These are phyloP conservation scores for Leptodontidium sp. DNA, from an alignment of 2,329 filamentous ascomycete species.

Conservation along the genomic window DNA sequence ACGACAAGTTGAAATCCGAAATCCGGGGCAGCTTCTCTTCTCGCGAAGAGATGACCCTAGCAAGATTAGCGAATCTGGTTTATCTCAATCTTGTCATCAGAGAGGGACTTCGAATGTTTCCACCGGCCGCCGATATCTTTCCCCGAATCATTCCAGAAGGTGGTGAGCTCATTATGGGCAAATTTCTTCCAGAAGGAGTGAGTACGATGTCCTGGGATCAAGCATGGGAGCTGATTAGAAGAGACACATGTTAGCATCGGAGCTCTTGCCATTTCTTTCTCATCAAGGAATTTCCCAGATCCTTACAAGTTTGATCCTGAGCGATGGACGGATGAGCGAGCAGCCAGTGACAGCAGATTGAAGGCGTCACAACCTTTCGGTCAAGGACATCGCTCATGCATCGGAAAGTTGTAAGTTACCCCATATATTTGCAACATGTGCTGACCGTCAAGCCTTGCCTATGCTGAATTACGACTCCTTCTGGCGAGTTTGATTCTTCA, in stretches of 20 bases:
- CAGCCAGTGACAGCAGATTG: background rate
- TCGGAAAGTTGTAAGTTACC: constrained; percentile 1
- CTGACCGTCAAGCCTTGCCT: constrained; percentile 6
- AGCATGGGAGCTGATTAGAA: background rate
- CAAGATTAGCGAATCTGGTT: background rate
- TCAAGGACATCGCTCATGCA: constrained; percentile 16
- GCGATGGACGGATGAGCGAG: constrained; percentile 6
- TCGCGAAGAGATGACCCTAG: constrained; percentile 1
- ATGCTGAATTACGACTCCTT: constrained; percentile 12
- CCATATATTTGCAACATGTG: too few relatives aligned
- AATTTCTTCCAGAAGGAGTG: constrained; percentile 16
- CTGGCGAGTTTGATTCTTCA: constrained; percentile 15
- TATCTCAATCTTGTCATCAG: constrained; percentile 10
- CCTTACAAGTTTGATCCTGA: constrained; percentile 18
- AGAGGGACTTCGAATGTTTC: constrained; percentile 18
- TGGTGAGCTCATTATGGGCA: constrained; percentile 10
- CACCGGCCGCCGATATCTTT: constrained; percentile 17
- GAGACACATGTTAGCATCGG: constrained; percentile 13
- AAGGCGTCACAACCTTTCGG: constrained; percentile 15
- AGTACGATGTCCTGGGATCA: background rate
- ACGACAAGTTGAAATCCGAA: background rate
- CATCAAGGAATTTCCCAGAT: constrained; percentile 6
- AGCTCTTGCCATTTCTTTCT: background rate
- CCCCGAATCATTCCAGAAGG: constrained; percentile 15
- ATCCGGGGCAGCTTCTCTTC: background rate